phyloP scores from a whole-genome alignment of 1,284 basidiomycete genomes.

The Ganoderma meredithae region DNA sequence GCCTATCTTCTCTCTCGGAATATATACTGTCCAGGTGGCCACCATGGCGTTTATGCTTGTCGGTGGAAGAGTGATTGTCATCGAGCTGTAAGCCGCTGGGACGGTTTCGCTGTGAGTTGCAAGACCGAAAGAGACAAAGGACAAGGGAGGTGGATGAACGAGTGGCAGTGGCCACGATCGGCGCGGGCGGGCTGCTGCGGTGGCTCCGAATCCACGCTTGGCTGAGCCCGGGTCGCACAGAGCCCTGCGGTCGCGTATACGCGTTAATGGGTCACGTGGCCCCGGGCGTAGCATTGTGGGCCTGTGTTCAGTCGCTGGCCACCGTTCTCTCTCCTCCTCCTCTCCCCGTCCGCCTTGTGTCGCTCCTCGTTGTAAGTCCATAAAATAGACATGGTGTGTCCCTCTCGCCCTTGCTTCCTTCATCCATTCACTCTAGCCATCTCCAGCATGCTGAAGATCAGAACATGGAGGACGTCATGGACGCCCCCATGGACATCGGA shows the following conservation, averaged over 20 bases:
- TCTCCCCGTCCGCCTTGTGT: constrained; percentile 3
- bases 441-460: constrained; percentile 31
- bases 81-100: background rate
- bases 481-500: constrained; percentile 31
- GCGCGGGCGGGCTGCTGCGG: no score
- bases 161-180: constrained; percentile 4
- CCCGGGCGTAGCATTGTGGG: constrained; percentile 10
- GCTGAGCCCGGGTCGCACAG: background rate
- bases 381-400: constrained; percentile 25
- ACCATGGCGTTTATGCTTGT: background rate
- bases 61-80: background rate
- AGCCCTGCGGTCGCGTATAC: constrained; percentile 17
- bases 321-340: constrained; percentile 17
- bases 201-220: no score
- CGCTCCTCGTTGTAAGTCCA: background rate
- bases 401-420: background rate
- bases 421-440: background rate
- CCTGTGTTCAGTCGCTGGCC: constrained; percentile 17
- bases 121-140: background rate
- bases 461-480: constrained; percentile 36
- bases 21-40: background rate
- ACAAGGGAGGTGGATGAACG: background rate
- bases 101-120: background rate
- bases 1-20: background rate
- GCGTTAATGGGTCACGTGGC: constrained; percentile 26